These are phyloP conservation scores for Trametes villosa DNA, from an alignment of 768 basidiomycete genomes.

Conservation along the genomic window DNA sequence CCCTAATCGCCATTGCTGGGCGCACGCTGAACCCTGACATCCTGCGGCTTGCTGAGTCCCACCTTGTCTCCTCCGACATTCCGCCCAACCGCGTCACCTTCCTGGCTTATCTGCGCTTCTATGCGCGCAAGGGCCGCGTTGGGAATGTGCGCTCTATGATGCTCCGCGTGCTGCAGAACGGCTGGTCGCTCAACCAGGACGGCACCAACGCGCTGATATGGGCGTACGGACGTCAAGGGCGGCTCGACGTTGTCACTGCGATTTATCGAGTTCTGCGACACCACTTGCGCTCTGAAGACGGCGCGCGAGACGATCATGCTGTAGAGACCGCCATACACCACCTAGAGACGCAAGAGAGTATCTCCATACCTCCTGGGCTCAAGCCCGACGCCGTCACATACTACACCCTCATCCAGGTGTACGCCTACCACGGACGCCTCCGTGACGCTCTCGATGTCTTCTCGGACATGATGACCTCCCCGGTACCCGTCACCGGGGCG, in stretches of 20 bases:
- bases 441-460: conserved; percentile 57
- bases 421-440: conserved; percentile 75
- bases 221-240: conserved; percentile 61
- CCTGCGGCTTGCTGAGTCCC: conserved; percentile 54
- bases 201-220: conserved; percentile 73
- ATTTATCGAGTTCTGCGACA: conserved; percentile 70
- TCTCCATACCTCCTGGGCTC: conserved; percentile 47
- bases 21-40: conserved; percentile 48
- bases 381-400: conserved; percentile 71
- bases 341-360: conserved; percentile 48
- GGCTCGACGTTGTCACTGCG: conserved; percentile 56
- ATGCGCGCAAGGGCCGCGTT: conserved; percentile 50
- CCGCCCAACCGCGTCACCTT: conserved; percentile 65
- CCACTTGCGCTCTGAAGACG: conserved; percentile 46
- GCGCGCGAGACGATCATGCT: conserved; percentile 31
- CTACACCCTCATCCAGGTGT: conserved; percentile 66
- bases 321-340: conserved; percentile 37
- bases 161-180: conserved; percentile 53
- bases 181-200: conserved; percentile 59
- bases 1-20: conserved; percentile 65
- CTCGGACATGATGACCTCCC: conserved; percentile 64
- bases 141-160: conserved; percentile 60
- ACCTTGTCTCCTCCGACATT: conserved; percentile 58
- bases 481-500: conserved; percentile 32
- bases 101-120: conserved; percentile 61